These are phyloP conservation scores for Schizophyllum commune DNA, from an alignment of 1,284 basidiomycete species.

Conservation along the genomic window DNA sequence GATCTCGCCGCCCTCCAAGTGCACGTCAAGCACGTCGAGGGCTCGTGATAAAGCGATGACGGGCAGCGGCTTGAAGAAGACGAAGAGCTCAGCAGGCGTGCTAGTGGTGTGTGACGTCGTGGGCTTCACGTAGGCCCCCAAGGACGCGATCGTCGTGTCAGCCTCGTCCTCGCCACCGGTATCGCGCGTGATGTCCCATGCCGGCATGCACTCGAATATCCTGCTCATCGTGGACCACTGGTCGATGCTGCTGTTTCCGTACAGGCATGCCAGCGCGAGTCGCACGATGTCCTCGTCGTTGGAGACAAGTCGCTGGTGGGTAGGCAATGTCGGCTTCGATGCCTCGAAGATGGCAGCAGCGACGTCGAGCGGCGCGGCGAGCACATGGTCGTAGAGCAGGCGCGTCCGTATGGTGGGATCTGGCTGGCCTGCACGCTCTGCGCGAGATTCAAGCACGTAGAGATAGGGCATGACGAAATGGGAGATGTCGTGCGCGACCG, in stretches of 20 bases:
- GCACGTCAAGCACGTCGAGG: conserved; percentile 86
- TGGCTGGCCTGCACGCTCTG: conserved; percentile 68
- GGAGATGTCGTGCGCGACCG: conserved; percentile 64
- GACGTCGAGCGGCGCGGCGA: conserved; percentile 58
- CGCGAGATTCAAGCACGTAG: conserved; percentile 80
- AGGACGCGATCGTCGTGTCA: conserved; percentile 72
- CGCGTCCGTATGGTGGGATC: conserved; percentile 56
- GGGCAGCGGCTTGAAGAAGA: conserved; percentile 78
- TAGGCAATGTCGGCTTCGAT: conserved; percentile 79
- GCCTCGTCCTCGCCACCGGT: conserved; percentile 62
- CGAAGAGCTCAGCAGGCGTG: conserved; percentile 63
- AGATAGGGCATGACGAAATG: conserved; percentile 85
- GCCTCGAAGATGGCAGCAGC: conserved; percentile 77
- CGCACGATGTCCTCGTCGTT: conserved; percentile 79
- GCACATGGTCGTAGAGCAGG: conserved; percentile 71
- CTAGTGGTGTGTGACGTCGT: conserved; percentile 51
- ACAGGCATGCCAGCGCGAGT: conserved; percentile 82
- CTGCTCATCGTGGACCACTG: conserved; percentile 80
- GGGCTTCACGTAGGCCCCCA: conserved; percentile 74
- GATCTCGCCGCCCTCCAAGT: conserved; percentile 90
- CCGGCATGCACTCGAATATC: conserved; percentile 92
- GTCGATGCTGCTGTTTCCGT: conserved; percentile 65
- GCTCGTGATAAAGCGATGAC: conserved; percentile 68
- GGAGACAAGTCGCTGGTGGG: conserved; percentile 64
- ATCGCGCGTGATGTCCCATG: conserved; percentile 63